Evolutionary conservation across 257 asterid species (phyloP).

Genomic region (Nicotiana noctiflora): DNA sequence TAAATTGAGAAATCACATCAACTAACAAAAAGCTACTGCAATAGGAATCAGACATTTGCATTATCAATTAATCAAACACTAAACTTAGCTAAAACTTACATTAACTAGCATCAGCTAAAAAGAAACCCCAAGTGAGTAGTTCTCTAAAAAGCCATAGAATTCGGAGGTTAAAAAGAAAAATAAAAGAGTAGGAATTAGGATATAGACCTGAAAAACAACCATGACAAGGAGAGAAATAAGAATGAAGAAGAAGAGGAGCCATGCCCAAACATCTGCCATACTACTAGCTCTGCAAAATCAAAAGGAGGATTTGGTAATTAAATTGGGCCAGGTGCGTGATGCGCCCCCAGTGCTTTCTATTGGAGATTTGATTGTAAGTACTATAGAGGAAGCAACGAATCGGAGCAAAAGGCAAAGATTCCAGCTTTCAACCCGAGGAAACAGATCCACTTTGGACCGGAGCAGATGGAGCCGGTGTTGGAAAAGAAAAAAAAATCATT

Average conservation of each 20-base stretch:
- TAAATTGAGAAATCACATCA: background rate
- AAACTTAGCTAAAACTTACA: background rate
- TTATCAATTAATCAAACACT: background rate
- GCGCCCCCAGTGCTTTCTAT: background rate
- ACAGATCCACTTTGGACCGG: background rate
- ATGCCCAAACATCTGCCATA: conserved; percentile 65
- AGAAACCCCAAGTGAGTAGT: background rate
- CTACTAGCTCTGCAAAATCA: background rate
- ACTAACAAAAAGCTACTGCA: background rate
- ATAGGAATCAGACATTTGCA: background rate
- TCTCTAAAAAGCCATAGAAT: background rate
- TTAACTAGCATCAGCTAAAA: background rate
- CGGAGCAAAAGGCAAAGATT: background rate
- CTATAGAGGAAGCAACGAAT: background rate
- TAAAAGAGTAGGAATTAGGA: background rate
- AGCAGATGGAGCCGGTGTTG: no score
- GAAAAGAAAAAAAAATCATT: no score
- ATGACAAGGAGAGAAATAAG: conserved; percentile 56
- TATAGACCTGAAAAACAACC: conserved; percentile 69
- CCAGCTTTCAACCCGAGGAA: background rate
- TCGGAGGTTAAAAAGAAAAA: background rate
- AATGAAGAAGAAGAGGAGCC: conserved; percentile 81
- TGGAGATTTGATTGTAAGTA: background rate
- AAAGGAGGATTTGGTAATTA: background rate
- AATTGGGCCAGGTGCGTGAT: conserved; percentile 7